phyloP scores from a whole-genome alignment of 1,284 basidiomycete genomes.

The Coniferiporia weirii region DNA sequence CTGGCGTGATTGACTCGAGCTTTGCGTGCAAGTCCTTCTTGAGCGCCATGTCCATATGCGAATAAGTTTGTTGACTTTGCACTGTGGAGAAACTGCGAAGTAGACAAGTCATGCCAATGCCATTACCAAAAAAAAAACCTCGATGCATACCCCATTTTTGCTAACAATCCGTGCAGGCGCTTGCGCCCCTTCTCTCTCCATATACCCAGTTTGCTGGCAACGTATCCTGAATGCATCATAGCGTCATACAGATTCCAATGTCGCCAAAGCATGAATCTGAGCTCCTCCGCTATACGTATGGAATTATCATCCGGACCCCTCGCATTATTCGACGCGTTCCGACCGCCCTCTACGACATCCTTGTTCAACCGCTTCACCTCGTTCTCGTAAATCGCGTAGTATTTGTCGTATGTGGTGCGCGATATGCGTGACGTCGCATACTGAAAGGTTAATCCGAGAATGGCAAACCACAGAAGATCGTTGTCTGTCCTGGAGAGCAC shows the following conservation, averaged over 20 bases:
- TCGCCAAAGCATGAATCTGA: slow-evolving; percentile 91
- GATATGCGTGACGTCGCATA: slow-evolving; percentile 87
- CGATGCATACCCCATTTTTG: slow-evolving; percentile 90
- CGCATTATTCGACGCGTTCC: slow-evolving; percentile 39
- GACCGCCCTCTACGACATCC: slow-evolving; percentile 22
- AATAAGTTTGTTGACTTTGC: slow-evolving; percentile 90
- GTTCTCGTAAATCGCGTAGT: slow-evolving; percentile 74
- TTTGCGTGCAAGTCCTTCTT: slow-evolving; percentile 80
- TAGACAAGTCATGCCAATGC: neutral
- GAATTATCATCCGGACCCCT: slow-evolving; percentile 74
- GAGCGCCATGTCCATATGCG: slow-evolving; percentile 95
- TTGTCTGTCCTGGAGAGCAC: slow-evolving; percentile 88
- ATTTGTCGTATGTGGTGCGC: slow-evolving; percentile 78
- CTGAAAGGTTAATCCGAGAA: slow-evolving; percentile 91
- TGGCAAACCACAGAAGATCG: slow-evolving; percentile 92
- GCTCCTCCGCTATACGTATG: slow-evolving; percentile 77
- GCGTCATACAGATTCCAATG: slow-evolving; percentile 98
- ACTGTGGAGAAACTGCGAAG: slow-evolving; percentile 76
- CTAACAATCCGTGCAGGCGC: slow-evolving; percentile 84
- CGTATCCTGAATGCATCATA: slow-evolving; percentile 97
- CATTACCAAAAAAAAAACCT: neutral
- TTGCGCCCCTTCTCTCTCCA: slow-evolving; percentile 95
- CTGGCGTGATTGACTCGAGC: slow-evolving; percentile 87
- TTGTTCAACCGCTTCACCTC: slow-evolving; percentile 85
- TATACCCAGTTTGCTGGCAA: slow-evolving; percentile 91